Evolutionary conservation across 371 early-diverging fungal species (phyloP).

Genomic region (Smittium culicis): DNA sequence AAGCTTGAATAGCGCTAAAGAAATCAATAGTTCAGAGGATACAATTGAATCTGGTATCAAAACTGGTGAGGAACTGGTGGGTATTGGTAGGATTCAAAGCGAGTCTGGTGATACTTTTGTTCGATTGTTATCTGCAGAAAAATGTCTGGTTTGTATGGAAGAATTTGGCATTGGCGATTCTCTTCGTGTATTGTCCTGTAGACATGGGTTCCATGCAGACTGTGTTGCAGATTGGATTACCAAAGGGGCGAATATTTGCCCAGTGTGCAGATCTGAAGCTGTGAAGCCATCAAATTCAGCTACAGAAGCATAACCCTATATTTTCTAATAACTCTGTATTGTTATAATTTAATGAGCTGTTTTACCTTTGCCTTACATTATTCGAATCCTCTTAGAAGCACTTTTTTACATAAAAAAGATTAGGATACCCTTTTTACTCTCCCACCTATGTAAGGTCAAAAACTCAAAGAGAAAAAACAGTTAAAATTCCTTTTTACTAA

Average conservation of each 20-base stretch:
- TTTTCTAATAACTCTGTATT: no score
- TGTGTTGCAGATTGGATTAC: constrained; percentile 31
- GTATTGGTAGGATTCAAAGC: neutral
- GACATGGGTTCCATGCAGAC: constrained; percentile 21
- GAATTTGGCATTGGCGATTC: constrained; percentile 18
- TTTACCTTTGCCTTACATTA: no score
- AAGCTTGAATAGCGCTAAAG: no score
- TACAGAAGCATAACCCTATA: neutral
- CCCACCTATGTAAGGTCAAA: no score
- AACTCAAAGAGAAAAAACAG: no score
- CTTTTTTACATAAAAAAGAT: no score
- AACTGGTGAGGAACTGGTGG: neutral
- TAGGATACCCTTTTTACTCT: no score
- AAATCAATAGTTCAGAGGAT: neutral
- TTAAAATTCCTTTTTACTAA: no score
- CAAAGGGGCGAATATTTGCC: constrained; percentile 28
- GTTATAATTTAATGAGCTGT: no score
- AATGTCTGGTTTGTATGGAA: constrained; percentile 30
- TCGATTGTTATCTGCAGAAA: constrained; percentile 23
- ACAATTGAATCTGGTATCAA: neutral
- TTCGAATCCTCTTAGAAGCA: no score
- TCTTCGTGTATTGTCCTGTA: constrained; percentile 23
- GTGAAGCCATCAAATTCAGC: constrained; percentile 11
- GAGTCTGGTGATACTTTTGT: constrained; percentile 4
- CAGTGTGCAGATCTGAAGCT: constrained; percentile 27